These are phyloP conservation scores for Colletotrichum sansevieriae DNA, from an alignment of 2,329 filamentous ascomycete species.

Conservation along the genomic window DNA sequence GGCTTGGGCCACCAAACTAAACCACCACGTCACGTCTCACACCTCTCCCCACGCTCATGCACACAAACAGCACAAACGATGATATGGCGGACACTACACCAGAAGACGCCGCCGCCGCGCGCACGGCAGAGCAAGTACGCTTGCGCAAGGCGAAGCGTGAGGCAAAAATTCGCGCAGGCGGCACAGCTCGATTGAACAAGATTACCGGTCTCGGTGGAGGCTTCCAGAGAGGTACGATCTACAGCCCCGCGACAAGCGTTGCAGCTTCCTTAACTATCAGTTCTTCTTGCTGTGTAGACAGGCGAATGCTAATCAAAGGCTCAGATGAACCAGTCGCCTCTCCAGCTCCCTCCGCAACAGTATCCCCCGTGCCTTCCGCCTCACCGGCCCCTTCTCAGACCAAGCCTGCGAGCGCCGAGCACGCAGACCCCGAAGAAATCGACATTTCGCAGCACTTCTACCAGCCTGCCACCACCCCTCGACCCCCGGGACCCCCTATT, in stretches of 20 bases:
- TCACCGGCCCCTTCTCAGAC: conserved; percentile 49
- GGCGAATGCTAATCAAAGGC: not conserved
- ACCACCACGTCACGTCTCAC: conserved; percentile 37
- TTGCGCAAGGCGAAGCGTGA: conserved; percentile 83
- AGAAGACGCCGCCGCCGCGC: conserved; percentile 64
- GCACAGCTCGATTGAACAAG: conserved; percentile 76
- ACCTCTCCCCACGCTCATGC: conserved; percentile 25
- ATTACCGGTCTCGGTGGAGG: conserved; percentile 79
- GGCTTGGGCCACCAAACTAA: conserved; percentile 17
- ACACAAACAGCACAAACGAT: conserved; percentile 15
- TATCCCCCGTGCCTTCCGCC: conserved; percentile 41
- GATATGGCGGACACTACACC: conserved; percentile 57
- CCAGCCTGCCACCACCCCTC: conserved; percentile 56
- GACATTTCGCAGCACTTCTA: conserved; percentile 85
- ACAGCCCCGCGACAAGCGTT: not conserved
- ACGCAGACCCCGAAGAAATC: conserved; percentile 79
- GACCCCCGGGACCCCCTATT: conserved; percentile 46
- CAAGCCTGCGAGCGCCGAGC: conserved; percentile 46
- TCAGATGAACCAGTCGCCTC: conserved; percentile 24
- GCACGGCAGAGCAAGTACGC: conserved; percentile 75
- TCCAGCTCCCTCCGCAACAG: conserved; percentile 29
- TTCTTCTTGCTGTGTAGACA: not conserved
- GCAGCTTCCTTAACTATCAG: not conserved
- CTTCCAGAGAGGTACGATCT: conserved; percentile 56
- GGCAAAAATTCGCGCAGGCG: conserved; percentile 81